Evolutionary conservation across 192 early-diverging fungal species (phyloP), one percentile per base, ranked within the genome.

Genomic region (Linnemannia hyalina): DNA sequence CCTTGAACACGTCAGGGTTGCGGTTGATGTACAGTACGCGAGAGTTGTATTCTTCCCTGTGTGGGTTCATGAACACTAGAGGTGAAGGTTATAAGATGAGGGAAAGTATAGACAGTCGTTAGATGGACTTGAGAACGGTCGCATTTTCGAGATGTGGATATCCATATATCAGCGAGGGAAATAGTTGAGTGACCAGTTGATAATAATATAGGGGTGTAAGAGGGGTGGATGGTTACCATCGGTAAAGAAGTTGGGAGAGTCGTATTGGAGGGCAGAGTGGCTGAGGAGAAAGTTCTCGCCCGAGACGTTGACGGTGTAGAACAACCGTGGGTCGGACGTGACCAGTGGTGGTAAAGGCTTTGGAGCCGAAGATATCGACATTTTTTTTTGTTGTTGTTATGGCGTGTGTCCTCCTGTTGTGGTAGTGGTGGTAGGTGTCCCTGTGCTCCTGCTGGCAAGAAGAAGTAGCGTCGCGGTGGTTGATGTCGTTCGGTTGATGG

Each of bases 221-320:
- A 6, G 15, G 10, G 11, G 44, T 46, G 44, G 7, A 15, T 35
- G 7, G 75, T 74, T 86, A 78, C 84, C 65, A 1, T 86, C 84
- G 57, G 90, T 89, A 74, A 90, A 91, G 44, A 90, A 90, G 71
- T 76, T 89, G 15, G 91, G 91, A 26, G 89, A 75, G 72, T 92
- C 91, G 26, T 86, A 86, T 52, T 86, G 75, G n/a, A 86, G 57
- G 15, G 84, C 79, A 29, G 79, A 81, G 6, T 70, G 5, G 0
- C 79, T 86, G 10, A 86, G 23, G 4, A 63, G 70, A 74, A 86
- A 86, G 52, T 44, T 81, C 44, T 86, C 79, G 6, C 79, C 78
- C 11, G 84, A 86, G 40, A 86, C 84, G 36, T 81, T 76, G 72
- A 86, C 70, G 22, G 79, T 86, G 68, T 86, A 86, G 42, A 86